These are phyloP conservation scores for Aspergillus latus DNA, from an alignment of 2,329 filamentous ascomycete genomes.

Conservation along the genomic window DNA sequence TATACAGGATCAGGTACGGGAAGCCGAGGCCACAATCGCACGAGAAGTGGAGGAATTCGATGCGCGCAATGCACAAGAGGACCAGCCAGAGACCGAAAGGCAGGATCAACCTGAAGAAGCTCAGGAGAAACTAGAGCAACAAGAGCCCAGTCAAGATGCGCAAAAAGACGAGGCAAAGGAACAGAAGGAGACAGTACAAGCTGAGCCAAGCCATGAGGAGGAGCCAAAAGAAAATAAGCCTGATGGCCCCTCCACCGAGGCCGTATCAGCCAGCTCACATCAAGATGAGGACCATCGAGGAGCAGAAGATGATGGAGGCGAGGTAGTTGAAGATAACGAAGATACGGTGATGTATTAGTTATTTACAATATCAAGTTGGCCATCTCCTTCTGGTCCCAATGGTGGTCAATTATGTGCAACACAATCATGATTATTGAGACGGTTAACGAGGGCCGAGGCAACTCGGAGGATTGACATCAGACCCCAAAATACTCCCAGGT, in stretches of 20 bases:
- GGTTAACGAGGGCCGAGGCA: constrained; percentile 17
- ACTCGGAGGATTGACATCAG: constrained; percentile 4
- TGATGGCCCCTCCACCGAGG: constrained; percentile 28
- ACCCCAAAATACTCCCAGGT: not conserved
- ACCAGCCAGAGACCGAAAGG: constrained; percentile 9
- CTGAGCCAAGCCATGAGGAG: constrained; percentile 23
- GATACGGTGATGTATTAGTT: constrained; percentile 83
- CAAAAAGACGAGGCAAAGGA: constrained; percentile 39
- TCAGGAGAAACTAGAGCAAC: constrained; percentile 21
- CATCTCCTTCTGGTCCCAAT: not conserved
- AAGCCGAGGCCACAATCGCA: constrained; percentile 63
- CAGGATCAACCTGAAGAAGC: constrained; percentile 28
- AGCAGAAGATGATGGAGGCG: constrained; percentile 68
- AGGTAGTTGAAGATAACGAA: constrained; percentile 80
- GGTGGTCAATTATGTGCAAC: not conserved
- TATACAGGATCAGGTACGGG: constrained; percentile 69
- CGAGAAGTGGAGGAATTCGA: constrained; percentile 66
- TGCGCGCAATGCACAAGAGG: constrained; percentile 40
- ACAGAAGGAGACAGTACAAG: constrained; percentile 42
- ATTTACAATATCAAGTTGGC: not conserved
- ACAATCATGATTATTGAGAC: not conserved
- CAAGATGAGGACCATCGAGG: constrained; percentile 45
- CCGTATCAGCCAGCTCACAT: constrained; percentile 38
- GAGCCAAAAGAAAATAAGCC: constrained; percentile 15
- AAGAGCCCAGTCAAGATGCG: constrained; percentile 18